Conservation (phyloP, 345 rosid species). For the Eucalyptus tenuipes region DNA sequence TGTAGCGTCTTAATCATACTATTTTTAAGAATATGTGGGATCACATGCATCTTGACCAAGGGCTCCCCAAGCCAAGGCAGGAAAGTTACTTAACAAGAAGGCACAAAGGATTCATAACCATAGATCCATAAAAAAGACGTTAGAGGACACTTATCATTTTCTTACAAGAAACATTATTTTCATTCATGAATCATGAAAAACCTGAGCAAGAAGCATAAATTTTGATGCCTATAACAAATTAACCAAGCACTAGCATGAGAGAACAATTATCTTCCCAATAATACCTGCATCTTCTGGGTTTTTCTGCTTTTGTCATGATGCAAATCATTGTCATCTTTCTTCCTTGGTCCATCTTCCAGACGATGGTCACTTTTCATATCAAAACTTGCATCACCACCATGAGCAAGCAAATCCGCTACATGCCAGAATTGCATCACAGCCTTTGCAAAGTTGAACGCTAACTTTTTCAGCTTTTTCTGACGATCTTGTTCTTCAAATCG, state of each 20-base stretch:
- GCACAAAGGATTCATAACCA: neutral
- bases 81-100: neutral
- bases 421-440: slow-evolving; percentile 91
- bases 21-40: neutral
- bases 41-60: neutral
- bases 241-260: neutral
- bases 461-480: slow-evolving; percentile 35
- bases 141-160: neutral
- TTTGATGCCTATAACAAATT: neutral
- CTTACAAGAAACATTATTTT: neutral
- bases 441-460: slow-evolving; percentile 58
- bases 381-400: slow-evolving; percentile 11
- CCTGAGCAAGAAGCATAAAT: neutral
- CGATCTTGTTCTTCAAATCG: slow-evolving; percentile 46
- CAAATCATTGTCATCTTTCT: slow-evolving; percentile 9
- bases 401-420: slow-evolving; percentile 39
- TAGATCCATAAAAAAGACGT: neutral
- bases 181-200: neutral
- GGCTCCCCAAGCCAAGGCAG: neutral
- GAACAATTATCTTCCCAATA: neutral
- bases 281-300: slow-evolving; percentile 11
- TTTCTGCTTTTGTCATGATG: slow-evolving; percentile 12
- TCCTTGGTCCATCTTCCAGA: slow-evolving; percentile 5
- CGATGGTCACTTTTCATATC: slow-evolving; percentile 4
- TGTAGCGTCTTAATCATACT: neutral